phyloP scores from a whole-genome alignment of 345 rosid genomes.

The Eucalyptus decipiens region DNA sequence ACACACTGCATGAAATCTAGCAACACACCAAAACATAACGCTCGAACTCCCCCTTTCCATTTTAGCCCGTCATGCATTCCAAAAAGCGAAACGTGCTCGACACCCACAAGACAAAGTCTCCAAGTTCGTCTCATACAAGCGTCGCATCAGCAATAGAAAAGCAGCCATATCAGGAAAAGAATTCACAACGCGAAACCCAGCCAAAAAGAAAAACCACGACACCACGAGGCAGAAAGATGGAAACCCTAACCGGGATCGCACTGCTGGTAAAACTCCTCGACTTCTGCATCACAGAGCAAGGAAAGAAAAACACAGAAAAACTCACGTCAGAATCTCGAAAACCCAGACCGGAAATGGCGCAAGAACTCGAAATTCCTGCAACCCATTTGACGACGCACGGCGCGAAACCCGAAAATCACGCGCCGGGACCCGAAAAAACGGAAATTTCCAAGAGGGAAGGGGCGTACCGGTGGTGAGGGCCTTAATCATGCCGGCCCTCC shows the following conservation, averaged over 20 bases:
- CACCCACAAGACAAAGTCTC: not conserved
- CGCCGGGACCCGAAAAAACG: not conserved
- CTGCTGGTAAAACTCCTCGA: conserved; percentile 56
- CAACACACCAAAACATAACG: not conserved
- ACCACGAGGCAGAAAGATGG: not conserved
- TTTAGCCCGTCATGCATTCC: not conserved
- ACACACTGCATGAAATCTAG: not conserved
- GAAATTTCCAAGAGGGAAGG: not conserved
- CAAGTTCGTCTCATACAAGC: not conserved
- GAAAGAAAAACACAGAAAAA: not conserved
- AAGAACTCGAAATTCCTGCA: not conserved
- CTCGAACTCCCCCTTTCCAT: not conserved
- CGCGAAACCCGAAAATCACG: not conserved
- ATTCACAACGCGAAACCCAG: not conserved
- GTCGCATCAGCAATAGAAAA: not conserved
- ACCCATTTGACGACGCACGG: not conserved
- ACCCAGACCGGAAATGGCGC: not conserved
- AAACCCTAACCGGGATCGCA: conserved; percentile 63
- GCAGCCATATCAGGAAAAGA: not conserved
- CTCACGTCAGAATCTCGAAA: not conserved
- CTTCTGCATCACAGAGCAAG: conserved; percentile 28
- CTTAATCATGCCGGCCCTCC: conserved; percentile 57
- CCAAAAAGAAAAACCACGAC: not conserved
- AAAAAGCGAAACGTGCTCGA: not conserved
- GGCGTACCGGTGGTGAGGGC: conserved; percentile 53